Conservation (phyloP, 78 protist species). For the Tieghemostelium lacteum region DNA sequence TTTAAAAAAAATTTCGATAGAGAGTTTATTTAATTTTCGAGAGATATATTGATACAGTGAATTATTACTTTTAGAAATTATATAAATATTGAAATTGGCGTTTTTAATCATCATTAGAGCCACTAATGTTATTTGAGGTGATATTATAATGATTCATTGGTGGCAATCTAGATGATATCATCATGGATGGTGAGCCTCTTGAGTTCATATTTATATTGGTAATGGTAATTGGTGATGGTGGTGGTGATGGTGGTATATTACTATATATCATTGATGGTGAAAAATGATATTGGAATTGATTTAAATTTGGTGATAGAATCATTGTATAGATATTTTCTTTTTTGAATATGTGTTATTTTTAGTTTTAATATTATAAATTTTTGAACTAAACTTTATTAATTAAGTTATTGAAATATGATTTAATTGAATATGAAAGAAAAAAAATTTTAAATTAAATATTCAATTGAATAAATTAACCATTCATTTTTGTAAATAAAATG, state of each 20-base stretch:
- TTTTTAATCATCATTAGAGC: neutral
- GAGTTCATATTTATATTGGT: neutral
- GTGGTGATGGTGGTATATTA: constrained; percentile 44
- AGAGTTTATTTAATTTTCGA: neutral
- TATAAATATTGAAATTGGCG: neutral
- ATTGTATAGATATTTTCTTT: neutral
- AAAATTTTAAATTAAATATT: no score
- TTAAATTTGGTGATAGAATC: constrained; percentile 34
- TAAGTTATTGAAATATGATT: neutral
- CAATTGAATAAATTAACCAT: no score
- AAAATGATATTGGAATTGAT: no score
- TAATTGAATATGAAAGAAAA: no score
- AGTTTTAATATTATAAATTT: no score
- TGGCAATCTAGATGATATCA: neutral
- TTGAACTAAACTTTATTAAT: no score
- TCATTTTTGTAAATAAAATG: no score
- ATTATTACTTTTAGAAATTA: neutral
- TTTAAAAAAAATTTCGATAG: neutral
- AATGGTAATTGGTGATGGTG: constrained; percentile 39
- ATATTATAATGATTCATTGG: neutral
- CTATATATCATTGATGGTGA: constrained; percentile 34
- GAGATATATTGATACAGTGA: neutral
- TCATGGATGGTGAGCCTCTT: neutral
- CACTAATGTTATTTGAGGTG: no score
- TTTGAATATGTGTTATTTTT: neutral